These are phyloP conservation scores for Lodderomyces theae DNA, from an alignment of 1,139 yeast genomes.

Conservation along the genomic window DNA sequence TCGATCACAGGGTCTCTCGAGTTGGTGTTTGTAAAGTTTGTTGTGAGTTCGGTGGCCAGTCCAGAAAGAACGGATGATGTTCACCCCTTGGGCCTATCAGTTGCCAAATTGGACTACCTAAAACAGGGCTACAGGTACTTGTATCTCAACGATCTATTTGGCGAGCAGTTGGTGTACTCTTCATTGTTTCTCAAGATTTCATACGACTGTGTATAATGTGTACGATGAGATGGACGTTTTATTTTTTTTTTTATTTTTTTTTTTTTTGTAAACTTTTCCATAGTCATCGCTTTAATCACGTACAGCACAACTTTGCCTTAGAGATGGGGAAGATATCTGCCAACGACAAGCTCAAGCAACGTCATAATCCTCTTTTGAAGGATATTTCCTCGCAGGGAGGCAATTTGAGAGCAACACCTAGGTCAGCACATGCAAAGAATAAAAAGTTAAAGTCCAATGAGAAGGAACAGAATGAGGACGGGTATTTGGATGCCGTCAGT, in stretches of 20 bases:
- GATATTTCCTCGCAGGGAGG: conserved; percentile 77
- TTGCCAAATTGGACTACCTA: conserved; percentile 55
- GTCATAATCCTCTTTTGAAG: conserved; percentile 76
- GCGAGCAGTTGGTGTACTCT: conserved; percentile 80
- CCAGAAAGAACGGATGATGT: conserved; percentile 23
- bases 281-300: background rate
- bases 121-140: conserved; percentile 79
- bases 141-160: conserved; percentile 69
- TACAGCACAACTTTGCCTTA: background rate
- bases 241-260: conserved; percentile 1
- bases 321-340: conserved; percentile 65
- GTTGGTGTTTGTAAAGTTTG: conserved; percentile 34
- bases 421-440: conserved; percentile 15
- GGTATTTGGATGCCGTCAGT: conserved; percentile 72
- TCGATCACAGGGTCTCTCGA: conserved; percentile 27
- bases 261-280: conserved; percentile 3
- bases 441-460: conserved; percentile 13
- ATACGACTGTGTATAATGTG: conserved; percentile 18
- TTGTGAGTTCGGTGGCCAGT: conserved; percentile 19
- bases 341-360: conserved; percentile 48
- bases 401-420: conserved; percentile 49
- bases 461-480: conserved; percentile 54
- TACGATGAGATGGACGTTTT: conserved; percentile 7
- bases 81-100: conserved; percentile 53
- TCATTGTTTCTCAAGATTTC: conserved; percentile 61